phyloP scores from a whole-genome alignment of 495 filamentous ascomycete genomes.

The Podospora appendiculata region DNA sequence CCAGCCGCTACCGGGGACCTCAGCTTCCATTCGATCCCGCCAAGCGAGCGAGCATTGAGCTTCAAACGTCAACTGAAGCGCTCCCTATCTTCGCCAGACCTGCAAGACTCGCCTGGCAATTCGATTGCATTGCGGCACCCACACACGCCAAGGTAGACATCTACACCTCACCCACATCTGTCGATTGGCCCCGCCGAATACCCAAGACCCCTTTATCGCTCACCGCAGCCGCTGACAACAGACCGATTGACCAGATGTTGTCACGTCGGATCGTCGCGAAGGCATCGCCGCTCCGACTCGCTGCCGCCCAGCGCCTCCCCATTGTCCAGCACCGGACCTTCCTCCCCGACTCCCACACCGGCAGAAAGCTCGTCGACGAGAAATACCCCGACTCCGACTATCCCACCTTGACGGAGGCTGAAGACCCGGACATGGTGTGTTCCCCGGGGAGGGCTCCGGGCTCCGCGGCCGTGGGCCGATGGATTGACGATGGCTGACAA shows the following conservation, averaged over 20 bases:
- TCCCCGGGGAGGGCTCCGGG: neutral
- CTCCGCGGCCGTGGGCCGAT: neutral
- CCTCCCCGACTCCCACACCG: slow-evolving; percentile 35
- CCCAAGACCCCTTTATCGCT: too few species aligned
- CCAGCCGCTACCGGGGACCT: too few species aligned
- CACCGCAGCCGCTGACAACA: too few species aligned
- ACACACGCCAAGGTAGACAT: slow-evolving; percentile 15
- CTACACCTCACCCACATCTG: neutral
- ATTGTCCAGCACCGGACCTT: slow-evolving; percentile 43
- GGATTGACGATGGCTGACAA: slow-evolving; percentile 10
- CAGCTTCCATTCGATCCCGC: neutral
- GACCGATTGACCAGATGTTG: slow-evolving; percentile 48
- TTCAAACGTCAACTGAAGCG: slow-evolving; percentile 2
- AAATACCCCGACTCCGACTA: slow-evolving; percentile 38
- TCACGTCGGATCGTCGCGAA: slow-evolving; percentile 47
- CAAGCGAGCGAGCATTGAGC: neutral
- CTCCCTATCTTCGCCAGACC: slow-evolving; percentile 10
- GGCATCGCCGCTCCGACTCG: slow-evolving; percentile 47
- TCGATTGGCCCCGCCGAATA: neutral
- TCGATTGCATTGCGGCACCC: slow-evolving; percentile 20
- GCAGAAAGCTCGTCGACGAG: slow-evolving; percentile 34
- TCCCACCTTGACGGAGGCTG: slow-evolving; percentile 52
- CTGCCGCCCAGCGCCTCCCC: slow-evolving; percentile 34
- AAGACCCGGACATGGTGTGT: slow-evolving; percentile 70
- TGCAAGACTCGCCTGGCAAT: slow-evolving; percentile 1